phyloP scores from a whole-genome alignment of 306 rosid genomes.

The Aeschynomene evenia region DNA sequence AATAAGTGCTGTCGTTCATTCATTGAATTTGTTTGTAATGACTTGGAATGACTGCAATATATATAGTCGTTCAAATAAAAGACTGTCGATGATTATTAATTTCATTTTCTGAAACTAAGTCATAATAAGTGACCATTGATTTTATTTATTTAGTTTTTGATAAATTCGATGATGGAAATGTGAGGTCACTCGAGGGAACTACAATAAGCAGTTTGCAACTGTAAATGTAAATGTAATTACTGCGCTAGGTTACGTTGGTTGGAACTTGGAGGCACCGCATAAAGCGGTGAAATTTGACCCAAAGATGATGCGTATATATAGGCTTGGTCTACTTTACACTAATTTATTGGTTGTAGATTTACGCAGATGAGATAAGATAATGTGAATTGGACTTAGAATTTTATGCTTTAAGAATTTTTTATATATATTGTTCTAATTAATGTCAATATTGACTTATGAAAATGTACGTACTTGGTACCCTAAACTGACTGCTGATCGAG shows the following conservation, averaged over 20 bases:
- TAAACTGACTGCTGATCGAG: not conserved
- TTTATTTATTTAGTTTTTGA: not conserved
- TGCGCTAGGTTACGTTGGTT: not conserved
- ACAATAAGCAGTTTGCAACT: not conserved
- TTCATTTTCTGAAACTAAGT: not conserved
- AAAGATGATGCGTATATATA: not conserved
- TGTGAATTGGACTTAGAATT: not conserved
- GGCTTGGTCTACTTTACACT: not conserved
- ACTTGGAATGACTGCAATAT: not conserved
- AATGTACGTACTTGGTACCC: not conserved
- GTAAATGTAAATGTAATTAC: not conserved
- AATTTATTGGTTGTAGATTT: not conserved
- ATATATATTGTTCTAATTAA: too few species aligned
- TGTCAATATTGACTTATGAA: not conserved
- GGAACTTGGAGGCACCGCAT: constrained; percentile 9
- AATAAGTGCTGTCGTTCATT: not conserved
- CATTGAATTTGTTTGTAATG: not conserved
- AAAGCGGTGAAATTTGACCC: constrained; percentile 28
- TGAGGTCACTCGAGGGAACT: not conserved
- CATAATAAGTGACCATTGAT: not conserved
- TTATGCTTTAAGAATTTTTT: not conserved
- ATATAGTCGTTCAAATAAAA: not conserved
- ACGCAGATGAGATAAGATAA: too few species aligned
- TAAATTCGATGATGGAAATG: not conserved
- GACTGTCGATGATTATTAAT: too few species aligned